phyloP scores from a whole-genome alignment of 1,139 yeast genomes.

The Suhomyces choctaworum region DNA sequence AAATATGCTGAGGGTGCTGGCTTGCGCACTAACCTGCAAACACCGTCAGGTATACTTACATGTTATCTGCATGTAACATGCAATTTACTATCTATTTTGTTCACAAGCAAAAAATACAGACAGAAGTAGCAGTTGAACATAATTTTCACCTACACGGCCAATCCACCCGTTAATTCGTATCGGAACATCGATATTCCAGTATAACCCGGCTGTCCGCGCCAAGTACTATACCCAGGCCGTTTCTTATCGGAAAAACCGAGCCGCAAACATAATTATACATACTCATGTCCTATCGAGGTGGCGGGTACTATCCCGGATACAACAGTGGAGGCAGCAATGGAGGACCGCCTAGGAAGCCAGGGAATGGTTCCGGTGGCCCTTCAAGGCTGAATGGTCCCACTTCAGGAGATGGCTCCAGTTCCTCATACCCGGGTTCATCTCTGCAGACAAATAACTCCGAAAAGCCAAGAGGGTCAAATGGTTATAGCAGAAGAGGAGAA shows the following conservation, averaged over 20 bases:
- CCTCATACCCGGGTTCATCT: slow-evolving; percentile 1
- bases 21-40: too few species aligned
- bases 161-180: too few species aligned
- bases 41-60: too few species aligned
- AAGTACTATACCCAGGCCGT: neutral
- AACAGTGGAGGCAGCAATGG: slow-evolving; percentile 10
- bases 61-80: too few species aligned
- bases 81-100: too few species aligned
- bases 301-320: slow-evolving; percentile 20
- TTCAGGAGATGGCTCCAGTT: neutral
- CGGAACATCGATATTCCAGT: too few species aligned
- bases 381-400: slow-evolving; percentile 4
- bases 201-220: too few species aligned
- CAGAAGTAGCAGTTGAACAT: too few species aligned
- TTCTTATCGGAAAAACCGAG: neutral
- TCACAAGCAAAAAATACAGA: too few species aligned
- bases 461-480: slow-evolving; percentile 5
- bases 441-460: slow-evolving; percentile 3
- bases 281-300: slow-evolving; percentile 19
- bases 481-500: slow-evolving; percentile 13
- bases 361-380: slow-evolving; percentile 3
- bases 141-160: too few species aligned
- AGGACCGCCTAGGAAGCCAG: slow-evolving; percentile 14
- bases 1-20: too few species aligned
- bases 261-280: neutral